phyloP scores from a whole-genome alignment of 2,329 filamentous ascomycete species.

The Apiospora koreana region DNA sequence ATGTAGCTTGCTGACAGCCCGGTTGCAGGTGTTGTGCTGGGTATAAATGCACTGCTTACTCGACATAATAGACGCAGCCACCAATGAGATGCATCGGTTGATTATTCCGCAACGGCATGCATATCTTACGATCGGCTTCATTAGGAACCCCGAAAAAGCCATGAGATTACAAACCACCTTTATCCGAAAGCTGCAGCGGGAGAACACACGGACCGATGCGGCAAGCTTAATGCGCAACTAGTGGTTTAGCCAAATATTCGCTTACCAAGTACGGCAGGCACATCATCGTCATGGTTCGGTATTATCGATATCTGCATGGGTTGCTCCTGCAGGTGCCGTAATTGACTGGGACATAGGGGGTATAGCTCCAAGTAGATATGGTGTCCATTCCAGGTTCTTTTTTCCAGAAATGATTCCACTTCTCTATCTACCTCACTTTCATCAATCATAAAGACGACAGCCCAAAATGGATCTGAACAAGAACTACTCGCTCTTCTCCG shows the following conservation, averaged over 20 bases:
- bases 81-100: neutral
- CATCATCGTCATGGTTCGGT: neutral
- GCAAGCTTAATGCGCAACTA: neutral
- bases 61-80: neutral
- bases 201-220: neutral
- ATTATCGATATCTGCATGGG: neutral
- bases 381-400: neutral
- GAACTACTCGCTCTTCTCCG: constrained; percentile 12
- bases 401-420: neutral
- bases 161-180: neutral
- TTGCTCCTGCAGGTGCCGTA: neutral
- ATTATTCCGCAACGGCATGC: neutral
- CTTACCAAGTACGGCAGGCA: no score
- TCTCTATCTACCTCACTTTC: no score
- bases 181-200: neutral
- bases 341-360: neutral
- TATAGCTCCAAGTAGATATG: neutral
- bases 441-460: neutral
- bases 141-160: neutral
- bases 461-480: constrained; percentile 9
- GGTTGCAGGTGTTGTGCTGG: neutral
- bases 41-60: neutral
- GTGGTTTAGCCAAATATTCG: neutral
- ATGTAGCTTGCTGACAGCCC: neutral
- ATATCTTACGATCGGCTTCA: neutral